Conservation (phyloP, 1,139 yeast species). For the Yamadazyma membranifaciens region DNA sequence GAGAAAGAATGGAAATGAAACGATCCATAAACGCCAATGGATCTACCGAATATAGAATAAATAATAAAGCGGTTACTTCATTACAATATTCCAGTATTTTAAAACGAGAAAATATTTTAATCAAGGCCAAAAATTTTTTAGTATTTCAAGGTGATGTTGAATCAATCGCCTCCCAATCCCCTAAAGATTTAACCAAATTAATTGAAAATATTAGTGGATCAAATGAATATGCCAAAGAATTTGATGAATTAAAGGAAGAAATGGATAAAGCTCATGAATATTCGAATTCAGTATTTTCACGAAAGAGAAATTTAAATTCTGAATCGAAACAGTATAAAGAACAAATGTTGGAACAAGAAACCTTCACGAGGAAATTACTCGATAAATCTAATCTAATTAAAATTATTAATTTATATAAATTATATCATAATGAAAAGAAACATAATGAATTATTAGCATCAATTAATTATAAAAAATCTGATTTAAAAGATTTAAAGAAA, state of each 20-base stretch:
- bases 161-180: constrained; percentile 84
- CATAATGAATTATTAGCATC: constrained; percentile 31
- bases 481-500: constrained; percentile 27
- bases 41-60: constrained; percentile 65
- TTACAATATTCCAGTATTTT: constrained; percentile 64
- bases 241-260: constrained; percentile 64
- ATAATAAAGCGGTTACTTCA: constrained; percentile 61
- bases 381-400: constrained; percentile 48
- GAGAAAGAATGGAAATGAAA: constrained; percentile 50
- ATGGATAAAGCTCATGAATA: constrained; percentile 66
- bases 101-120: constrained; percentile 78
- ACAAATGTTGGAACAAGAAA: constrained; percentile 71
- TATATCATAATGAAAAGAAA: constrained; percentile 62
- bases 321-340: constrained; percentile 81
- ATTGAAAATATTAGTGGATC: constrained; percentile 88
- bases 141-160: constrained; percentile 98
- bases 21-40: constrained; percentile 59
- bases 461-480: constrained; percentile 24
- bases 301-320: constrained; percentile 68
- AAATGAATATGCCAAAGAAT: constrained; percentile 61
- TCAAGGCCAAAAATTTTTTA: constrained; percentile 86
- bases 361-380: constrained; percentile 56
- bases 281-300: constrained; percentile 64
- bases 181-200: constrained; percentile 68
- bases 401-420: constrained; percentile 57